phyloP scores from a whole-genome alignment of 345 rosid species.

The Sisymbrium irio region DNA sequence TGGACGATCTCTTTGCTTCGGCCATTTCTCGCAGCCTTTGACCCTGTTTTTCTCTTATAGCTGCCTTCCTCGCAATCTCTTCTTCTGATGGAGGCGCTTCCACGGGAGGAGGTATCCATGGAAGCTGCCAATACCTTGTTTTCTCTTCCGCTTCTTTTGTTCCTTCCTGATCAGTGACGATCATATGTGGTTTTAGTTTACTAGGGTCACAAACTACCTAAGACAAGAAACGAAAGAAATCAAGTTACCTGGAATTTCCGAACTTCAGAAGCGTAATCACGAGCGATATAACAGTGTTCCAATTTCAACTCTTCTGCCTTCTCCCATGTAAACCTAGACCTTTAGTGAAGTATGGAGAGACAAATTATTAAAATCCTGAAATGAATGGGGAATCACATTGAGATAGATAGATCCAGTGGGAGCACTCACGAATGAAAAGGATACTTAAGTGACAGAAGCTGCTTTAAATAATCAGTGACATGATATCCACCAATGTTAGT shows the following conservation, averaged over 20 bases:
- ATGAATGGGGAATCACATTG: constrained; percentile 5
- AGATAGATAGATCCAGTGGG: constrained; percentile 6
- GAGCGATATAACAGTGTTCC: constrained; percentile 90
- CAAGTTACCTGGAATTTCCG: constrained; percentile 64
- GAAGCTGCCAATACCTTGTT: constrained; percentile 91
- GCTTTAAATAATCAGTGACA: constrained; percentile 85
- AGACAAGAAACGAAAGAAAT: constrained; percentile 4
- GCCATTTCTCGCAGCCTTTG: constrained; percentile 98
- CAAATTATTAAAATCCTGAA: constrained; percentile 9
- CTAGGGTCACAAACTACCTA: background rate
- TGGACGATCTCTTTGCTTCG: constrained; percentile 83
- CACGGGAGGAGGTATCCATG: constrained; percentile 82
- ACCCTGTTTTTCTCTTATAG: constrained; percentile 85
- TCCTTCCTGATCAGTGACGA: constrained; percentile 61
- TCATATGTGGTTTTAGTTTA: constrained; percentile 9
- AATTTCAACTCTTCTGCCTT: constrained; percentile 94
- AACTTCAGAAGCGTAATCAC: constrained; percentile 72
- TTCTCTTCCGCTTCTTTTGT: constrained; percentile 86
- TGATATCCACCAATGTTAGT: constrained; percentile 93
- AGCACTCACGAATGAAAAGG: constrained; percentile 82
- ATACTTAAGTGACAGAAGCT: constrained; percentile 86
- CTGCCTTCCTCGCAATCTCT: constrained; percentile 96
- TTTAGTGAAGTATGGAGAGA: constrained; percentile 26
- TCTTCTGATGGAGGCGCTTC: constrained; percentile 97
- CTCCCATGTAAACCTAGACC: constrained; percentile 87